phyloP scores from a whole-genome alignment of 1,139 yeast species.

The Geotrichum australiense region DNA sequence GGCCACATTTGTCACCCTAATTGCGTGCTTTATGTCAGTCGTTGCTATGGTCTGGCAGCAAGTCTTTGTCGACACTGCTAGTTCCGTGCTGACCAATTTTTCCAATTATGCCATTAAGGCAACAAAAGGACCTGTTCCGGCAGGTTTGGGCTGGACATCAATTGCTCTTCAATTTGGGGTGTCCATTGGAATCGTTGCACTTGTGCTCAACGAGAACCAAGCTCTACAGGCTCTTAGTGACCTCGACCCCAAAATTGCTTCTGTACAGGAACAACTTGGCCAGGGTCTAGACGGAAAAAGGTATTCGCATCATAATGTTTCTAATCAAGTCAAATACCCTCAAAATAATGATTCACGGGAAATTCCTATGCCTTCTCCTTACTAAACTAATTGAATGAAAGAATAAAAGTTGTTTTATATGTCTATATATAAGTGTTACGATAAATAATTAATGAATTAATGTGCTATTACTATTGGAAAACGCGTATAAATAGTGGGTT shows the following conservation, averaged over 20 bases:
- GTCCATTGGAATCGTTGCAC: constrained; percentile 14
- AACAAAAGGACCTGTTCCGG: constrained; percentile 13
- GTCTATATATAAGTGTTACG: too few relatives aligned
- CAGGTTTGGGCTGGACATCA: constrained; percentile 19
- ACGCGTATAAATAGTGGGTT: too few relatives aligned
- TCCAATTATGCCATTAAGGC: constrained; percentile 14
- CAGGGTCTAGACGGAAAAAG: constrained; percentile 7
- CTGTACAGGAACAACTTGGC: constrained; percentile 7
- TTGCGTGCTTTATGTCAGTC: constrained; percentile 21
- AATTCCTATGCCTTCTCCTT: not conserved
- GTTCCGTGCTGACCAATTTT: constrained; percentile 18
- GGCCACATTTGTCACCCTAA: constrained; percentile 20
- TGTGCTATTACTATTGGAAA: too few relatives aligned
- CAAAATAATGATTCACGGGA: not conserved
- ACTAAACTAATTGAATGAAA: too few relatives aligned
- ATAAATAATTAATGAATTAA: too few relatives aligned
- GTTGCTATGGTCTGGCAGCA: constrained; percentile 30
- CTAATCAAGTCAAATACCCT: not conserved
- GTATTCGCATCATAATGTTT: constrained; percentile 3
- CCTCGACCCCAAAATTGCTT: constrained; percentile 7
- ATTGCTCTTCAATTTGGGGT: constrained; percentile 13
- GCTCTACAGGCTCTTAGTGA: constrained; percentile 10
- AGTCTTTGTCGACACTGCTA: constrained; percentile 21
- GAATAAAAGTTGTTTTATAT: too few relatives aligned
- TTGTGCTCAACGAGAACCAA: constrained; percentile 13